Evolutionary conservation across 208 protist genomes (phyloP).

Genomic region (Wallacemonas collosoma): DNA sequence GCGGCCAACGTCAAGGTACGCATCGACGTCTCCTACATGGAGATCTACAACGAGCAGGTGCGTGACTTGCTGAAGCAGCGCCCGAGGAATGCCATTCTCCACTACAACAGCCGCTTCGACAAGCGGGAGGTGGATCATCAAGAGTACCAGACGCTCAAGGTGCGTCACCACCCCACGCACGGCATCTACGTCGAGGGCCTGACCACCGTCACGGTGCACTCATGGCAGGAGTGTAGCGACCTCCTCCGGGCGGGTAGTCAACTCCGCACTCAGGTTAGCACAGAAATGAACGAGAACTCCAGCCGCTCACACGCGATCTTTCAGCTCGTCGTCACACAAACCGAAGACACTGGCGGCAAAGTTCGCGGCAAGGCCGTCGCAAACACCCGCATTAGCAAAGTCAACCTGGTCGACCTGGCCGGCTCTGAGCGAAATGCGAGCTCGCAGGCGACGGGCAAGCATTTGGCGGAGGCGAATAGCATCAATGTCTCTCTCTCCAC

Average conservation of each 20-base stretch:
- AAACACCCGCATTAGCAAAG: constrained; percentile 46
- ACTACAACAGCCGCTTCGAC: constrained; percentile 65
- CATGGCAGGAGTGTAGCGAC: constrained; percentile 64
- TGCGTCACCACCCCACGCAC: constrained; percentile 64
- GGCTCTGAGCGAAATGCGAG: constrained; percentile 54
- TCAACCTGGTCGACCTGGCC: constrained; percentile 85
- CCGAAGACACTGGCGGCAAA: constrained; percentile 40
- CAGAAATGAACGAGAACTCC: constrained; percentile 89
- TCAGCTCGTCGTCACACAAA: constrained; percentile 80
- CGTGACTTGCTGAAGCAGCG: constrained; percentile 74
- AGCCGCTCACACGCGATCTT: constrained; percentile 97
- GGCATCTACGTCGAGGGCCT: constrained; percentile 83
- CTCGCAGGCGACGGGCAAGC: constrained; percentile 40
- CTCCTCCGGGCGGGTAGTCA: constrained; percentile 71
- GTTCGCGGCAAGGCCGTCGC: constrained; percentile 77
- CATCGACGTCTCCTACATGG: constrained; percentile 81
- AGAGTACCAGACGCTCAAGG: constrained; percentile 61
- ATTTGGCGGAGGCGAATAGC: constrained; percentile 66
- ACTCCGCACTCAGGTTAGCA: constrained; percentile 70
- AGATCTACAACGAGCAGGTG: constrained; percentile 90
- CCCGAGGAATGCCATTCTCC: constrained; percentile 54
- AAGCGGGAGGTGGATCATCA: constrained; percentile 48
- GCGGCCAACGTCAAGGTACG: constrained; percentile 8
- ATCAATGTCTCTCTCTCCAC: constrained; percentile 80
- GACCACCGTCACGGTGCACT: constrained; percentile 65